Evolutionary conservation across 2,329 filamentous ascomycete genomes (phyloP).

Genomic region (Alternaria panax): DNA sequence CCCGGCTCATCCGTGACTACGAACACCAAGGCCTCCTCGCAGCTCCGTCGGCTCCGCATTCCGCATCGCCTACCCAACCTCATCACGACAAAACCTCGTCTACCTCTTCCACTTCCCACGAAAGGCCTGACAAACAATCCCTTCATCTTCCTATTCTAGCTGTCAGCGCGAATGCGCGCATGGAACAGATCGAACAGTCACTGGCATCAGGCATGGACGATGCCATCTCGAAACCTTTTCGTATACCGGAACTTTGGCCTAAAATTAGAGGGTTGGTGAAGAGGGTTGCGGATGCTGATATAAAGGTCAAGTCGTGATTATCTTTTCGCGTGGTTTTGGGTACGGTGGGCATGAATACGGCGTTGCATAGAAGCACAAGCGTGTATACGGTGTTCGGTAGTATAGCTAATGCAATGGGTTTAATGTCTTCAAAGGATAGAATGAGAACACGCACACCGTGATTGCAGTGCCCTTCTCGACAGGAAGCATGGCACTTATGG

Average conservation of each 20-base stretch:
- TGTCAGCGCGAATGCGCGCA: slow-evolving; percentile 47
- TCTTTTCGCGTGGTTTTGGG: background rate
- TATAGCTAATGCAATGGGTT: background rate
- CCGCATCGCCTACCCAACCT: slow-evolving; percentile 1
- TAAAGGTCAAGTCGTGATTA: background rate
- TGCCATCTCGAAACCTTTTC: slow-evolving; percentile 36
- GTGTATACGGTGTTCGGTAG: background rate
- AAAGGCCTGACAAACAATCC: background rate
- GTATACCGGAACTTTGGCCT: slow-evolving; percentile 34
- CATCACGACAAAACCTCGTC: background rate
- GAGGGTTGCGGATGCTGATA: slow-evolving; percentile 6
- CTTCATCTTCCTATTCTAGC: slow-evolving; percentile 40
- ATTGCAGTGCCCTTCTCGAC: too few relatives aligned
- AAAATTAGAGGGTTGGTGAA: slow-evolving; percentile 22
- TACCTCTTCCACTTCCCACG: background rate
- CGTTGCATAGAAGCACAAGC: background rate
- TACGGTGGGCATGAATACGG: background rate
- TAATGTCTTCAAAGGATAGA: background rate
- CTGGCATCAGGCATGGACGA: slow-evolving; percentile 44
- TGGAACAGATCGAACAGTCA: slow-evolving; percentile 42
- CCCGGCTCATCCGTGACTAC: slow-evolving; percentile 36
- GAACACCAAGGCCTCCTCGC: slow-evolving; percentile 32
- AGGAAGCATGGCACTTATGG: too few relatives aligned
- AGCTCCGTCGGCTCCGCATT: background rate
- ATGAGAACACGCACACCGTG: too few relatives aligned